Base-by-base conservation (phyloP, 2,329 filamentous ascomycete genomes). In the Chrysoporthe austroafricana region DNA sequence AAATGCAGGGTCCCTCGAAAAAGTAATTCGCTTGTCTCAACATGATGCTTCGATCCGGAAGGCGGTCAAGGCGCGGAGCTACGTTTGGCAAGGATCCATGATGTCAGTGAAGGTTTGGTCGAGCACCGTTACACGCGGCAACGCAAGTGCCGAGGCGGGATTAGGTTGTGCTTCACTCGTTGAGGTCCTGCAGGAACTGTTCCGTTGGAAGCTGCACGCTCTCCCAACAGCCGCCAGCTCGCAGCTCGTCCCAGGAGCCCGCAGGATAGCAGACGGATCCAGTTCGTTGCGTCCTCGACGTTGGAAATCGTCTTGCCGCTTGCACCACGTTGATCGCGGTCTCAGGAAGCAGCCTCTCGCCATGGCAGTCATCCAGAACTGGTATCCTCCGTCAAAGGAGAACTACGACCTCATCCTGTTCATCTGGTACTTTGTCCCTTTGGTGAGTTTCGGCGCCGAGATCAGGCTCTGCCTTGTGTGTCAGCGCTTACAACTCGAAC, bases 311-410 rank as follows among this genome's bases (percentile, higher is more conserved):
- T 39, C 36, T 39, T 9, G 9, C 6, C 36, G 9, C 36, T 39
- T 39, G 36, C 36, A 39, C 36, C 36, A 39, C 36, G 36, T 39
- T 39, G 36, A 39, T 9, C 36, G 9, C 9, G 36, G 4, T 42
- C 56, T 16, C 39, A 2, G 8, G 4, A 1, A 13, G 21, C 39
- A 32, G 3, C 36, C 2, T n/a, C 57, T 26, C 44, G 73, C 59
- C 66, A 85, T 85, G 81, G 79, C 83, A 13, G 74, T 87, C 61
- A 73, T 88, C 46, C 76, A 84, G 71, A 81, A 80, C 68, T 88
- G 85, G 85, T 77, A 88, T 70, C 88, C 88, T 18, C 85, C 86
- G 0, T 86, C 82, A 66, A 81, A 82, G 72, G 84, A 86, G 72
- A 84, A 88, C 76, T 90, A 86, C 76, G 80, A 88, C 64, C 72